Percentiles rank a stretch among this genome's conserved stretches.
phyloP scores from a whole-genome alignment of 2,329 filamentous ascomycete species.

The Aureobasidium namibiae region DNA sequence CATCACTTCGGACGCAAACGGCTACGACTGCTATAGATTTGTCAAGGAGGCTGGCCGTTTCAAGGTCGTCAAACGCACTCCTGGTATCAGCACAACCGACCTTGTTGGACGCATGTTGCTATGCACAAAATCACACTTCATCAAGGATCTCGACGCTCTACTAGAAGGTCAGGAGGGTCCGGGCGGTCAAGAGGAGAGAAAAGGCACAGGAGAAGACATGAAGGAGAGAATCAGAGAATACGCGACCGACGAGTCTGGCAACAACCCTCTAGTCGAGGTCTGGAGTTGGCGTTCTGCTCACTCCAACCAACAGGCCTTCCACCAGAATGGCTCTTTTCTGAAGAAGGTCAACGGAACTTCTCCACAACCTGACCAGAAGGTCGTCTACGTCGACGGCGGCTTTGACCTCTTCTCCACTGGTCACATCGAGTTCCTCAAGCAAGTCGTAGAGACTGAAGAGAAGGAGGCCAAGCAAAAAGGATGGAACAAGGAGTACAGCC shows the following conservation, averaged over 20 bases:
- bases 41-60: constrained; percentile 91
- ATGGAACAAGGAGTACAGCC: constrained; percentile 71
- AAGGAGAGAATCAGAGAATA: constrained; percentile 72
- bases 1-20: constrained; percentile 87
- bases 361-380: constrained; percentile 66
- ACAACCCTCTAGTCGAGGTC: constrained; percentile 69
- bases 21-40: constrained; percentile 95
- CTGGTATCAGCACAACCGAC: constrained; percentile 93
- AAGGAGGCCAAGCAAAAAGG: constrained; percentile 57
- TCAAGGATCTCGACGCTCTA: constrained; percentile 53
- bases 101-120: constrained; percentile 96
- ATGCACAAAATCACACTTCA: constrained; percentile 90
- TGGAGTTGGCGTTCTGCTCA: constrained; percentile 59
- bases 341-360: constrained; percentile 63
- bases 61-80: constrained; percentile 93
- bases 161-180: constrained; percentile 65
- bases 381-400: constrained; percentile 93
- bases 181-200: constrained; percentile 60
- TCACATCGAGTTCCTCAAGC: constrained; percentile 87
- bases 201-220: constrained; percentile 59
- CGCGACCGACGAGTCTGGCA: constrained; percentile 76
- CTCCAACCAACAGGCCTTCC: constrained; percentile 10
- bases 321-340: constrained; percentile 56
- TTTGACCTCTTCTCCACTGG: constrained; percentile 96
- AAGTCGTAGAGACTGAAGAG: constrained; percentile 67